Evolutionary conservation across 805 yeast species (phyloP), one percentile per base, ranked within the genome.

Genomic region (Wickerhamiella dianesei): DNA sequence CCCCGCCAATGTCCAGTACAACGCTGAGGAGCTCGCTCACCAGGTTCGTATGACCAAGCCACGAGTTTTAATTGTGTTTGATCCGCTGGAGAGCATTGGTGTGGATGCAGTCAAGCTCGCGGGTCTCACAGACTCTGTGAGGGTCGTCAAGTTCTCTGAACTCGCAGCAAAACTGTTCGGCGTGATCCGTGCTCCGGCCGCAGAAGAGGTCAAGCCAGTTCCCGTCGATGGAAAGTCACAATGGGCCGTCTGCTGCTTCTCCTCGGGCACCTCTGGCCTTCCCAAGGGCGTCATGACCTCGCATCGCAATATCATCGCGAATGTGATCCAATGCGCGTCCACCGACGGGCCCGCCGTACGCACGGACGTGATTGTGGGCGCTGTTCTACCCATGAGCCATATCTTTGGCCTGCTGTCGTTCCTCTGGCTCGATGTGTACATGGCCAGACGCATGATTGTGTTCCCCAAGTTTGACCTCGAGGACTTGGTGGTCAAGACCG

Each of bases 271-370:
- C 18, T 59, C 64, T n/a, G 88, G 92, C 47, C 74, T 79, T 40
- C 85, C 89, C 51, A 83, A 82, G 66, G 89, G 89, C 56, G 89
- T 80, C 21, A 75, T 77, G 25, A 65, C 80, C 51, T 70, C 75
- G 25, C 87, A 82, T 53, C 61, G 60, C 43, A 79, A 77, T 53
- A 69, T 75, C 16, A 65, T 65, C 12, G 59, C 71, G 21, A 68
- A 68, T 46, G 55, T 61, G 2, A 41, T 52, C 21, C 63, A 58
- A 43, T 32, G 35, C 13, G 36, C 25, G 4, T 13, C 43, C 2
- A 4, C 40, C 20, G 22, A 40, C 2, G 13, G 45, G 3, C 22
- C 4, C 54, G 59, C 43, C 48, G 60, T 21, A 58, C 61, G 12
- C 46, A 48, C 44, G 46, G 68, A 48, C 48, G 59, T 46, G 48